A percentile compares a stretch with the other conserved stretches of the same genome.
Evolutionary conservation across 352 stramenopile species (phyloP).

Genomic region (Phytophthora lateralis): DNA sequence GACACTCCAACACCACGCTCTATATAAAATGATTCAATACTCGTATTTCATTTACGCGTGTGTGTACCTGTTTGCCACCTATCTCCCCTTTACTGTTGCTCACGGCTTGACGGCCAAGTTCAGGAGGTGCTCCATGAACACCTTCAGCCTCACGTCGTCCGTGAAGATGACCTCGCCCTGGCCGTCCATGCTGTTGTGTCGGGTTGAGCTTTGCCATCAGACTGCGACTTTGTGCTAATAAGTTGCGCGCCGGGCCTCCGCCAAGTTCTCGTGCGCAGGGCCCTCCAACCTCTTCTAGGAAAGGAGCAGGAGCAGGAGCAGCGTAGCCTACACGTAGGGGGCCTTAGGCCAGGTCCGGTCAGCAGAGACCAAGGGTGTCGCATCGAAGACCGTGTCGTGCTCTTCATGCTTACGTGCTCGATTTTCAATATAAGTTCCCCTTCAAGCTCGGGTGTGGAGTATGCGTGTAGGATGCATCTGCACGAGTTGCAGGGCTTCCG

Average conservation of each 20-base stretch:
- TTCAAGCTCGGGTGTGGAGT: constrained; percentile 17
- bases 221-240: constrained; percentile 99
- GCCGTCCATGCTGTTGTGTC: constrained; percentile 96
- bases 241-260: constrained; percentile 98
- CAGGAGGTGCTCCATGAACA: constrained; percentile 99
- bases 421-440: constrained; percentile 44
- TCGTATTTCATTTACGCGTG: constrained; percentile 25
- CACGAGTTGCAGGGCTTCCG: background rate
- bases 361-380: constrained; percentile 23
- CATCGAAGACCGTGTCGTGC: constrained; percentile 8
- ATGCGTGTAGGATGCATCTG: background rate
- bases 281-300: constrained; percentile 82
- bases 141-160: constrained; percentile 98
- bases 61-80: constrained; percentile 18
- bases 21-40: constrained; percentile 2
- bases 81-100: constrained; percentile 22
- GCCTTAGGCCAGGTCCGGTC: constrained; percentile 22
- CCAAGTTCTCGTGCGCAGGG: constrained; percentile 95
- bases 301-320: constrained; percentile 4
- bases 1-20: background rate
- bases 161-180: constrained; percentile 98
- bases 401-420: constrained; percentile 39
- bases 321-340: constrained; percentile 1
- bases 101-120: constrained; percentile 87
- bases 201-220: constrained; percentile 99